These are phyloP conservation scores for Termitomyces sp. DNA, from an alignment of 768 basidiomycete species.

Conservation along the genomic window DNA sequence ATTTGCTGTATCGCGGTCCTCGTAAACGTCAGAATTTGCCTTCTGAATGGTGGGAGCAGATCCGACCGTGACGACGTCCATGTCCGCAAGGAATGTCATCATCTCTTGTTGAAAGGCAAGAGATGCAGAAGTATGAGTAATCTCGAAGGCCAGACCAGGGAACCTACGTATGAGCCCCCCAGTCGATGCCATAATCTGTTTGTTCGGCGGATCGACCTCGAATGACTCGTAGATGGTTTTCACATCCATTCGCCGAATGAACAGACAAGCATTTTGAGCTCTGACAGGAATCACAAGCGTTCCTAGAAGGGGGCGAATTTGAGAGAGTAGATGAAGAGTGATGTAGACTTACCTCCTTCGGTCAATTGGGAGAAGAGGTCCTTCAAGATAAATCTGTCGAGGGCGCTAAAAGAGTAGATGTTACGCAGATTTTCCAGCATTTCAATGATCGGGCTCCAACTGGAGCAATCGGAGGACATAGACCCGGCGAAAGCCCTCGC, in stretches of 20 bases:
- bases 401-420: not conserved
- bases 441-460: not conserved
- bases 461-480: not conserved
- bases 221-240: not conserved
- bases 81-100: not conserved
- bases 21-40: not conserved
- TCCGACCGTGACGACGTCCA: not conserved
- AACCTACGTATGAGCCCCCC: not conserved
- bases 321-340: not conserved
- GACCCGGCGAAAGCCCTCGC: not conserved
- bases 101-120: not conserved
- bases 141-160: not conserved
- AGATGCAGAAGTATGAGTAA: not conserved
- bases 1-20: not conserved
- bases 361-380: not conserved
- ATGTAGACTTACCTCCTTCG: not conserved
- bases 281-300: not conserved
- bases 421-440: not conserved
- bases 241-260: not conserved
- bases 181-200: not conserved
- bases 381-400: not conserved
- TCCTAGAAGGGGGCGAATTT: not conserved
- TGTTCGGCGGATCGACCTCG: not conserved
- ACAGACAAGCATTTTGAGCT: not conserved
- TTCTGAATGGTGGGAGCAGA: not conserved